These are phyloP conservation scores for Corchorus olitorius DNA, from an alignment of 345 rosid genomes.

Conservation along the genomic window DNA sequence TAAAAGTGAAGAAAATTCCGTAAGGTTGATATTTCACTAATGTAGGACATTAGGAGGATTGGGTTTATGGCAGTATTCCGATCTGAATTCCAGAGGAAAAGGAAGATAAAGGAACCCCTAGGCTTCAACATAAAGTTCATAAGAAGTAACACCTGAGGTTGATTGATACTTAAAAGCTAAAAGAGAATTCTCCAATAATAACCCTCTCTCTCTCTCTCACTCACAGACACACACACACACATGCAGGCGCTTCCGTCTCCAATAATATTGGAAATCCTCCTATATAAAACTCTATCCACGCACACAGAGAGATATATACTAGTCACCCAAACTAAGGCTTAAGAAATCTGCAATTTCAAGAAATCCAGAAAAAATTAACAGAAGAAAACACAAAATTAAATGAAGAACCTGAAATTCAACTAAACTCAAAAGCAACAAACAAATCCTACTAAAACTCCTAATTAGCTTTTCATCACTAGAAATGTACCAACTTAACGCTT, in stretches of 20 bases:
- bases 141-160: not conserved
- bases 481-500: not conserved
- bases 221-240: too few relatives aligned
- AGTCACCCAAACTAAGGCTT: not conserved
- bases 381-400: not conserved
- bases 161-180: not conserved
- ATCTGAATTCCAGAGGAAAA: not conserved
- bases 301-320: not conserved
- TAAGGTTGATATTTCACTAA: not conserved
- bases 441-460: not conserved
- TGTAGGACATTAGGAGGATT: not conserved
- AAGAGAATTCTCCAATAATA: not conserved
- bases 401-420: not conserved
- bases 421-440: not conserved
- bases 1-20: not conserved
- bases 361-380: not conserved
- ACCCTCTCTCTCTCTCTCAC: too few relatives aligned
- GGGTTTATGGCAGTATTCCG: not conserved
- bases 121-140: not conserved
- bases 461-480: not conserved
- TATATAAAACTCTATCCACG: not conserved
- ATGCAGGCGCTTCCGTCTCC: too few relatives aligned
- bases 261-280: too few relatives aligned
- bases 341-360: not conserved
- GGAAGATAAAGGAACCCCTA: not conserved